phyloP scores from a whole-genome alignment of 2,329 filamentous ascomycete genomes.

The Penicillium sp. region DNA sequence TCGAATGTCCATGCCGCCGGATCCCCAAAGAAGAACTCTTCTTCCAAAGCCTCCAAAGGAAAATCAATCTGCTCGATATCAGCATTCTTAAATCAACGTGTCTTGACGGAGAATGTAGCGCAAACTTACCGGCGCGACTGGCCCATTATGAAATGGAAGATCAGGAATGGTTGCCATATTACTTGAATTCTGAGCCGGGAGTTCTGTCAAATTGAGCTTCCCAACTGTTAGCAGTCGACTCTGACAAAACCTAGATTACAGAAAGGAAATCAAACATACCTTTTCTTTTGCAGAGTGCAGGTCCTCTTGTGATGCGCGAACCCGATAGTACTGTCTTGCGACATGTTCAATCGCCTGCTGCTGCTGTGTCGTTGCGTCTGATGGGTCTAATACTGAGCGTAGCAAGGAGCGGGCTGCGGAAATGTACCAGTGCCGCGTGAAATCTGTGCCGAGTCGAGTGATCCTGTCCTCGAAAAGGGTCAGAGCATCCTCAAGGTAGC shows the following conservation, averaged over 20 bases:
- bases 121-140: neutral
- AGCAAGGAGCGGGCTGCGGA: constrained; percentile 34
- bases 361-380: constrained; percentile 17
- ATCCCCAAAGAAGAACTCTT: constrained; percentile 21
- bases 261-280: neutral
- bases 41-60: constrained; percentile 6
- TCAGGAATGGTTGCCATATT: neutral
- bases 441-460: constrained; percentile 33
- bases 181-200: neutral
- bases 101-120: no score
- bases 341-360: constrained; percentile 24
- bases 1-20: constrained; percentile 23
- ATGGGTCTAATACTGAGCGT: constrained; percentile 21
- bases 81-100: neutral
- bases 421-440: constrained; percentile 36
- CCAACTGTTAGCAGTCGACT: neutral
- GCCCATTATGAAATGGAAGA: neutral
- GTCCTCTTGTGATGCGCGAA: constrained; percentile 19
- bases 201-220: neutral
- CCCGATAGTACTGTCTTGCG: constrained; percentile 20
- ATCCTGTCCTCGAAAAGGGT: constrained; percentile 35
- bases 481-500: constrained; percentile 27
- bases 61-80: neutral
- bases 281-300: constrained; percentile 13
- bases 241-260: constrained; percentile 1